phyloP scores from a whole-genome alignment of 345 rosid genomes.

The Gossypium thurberi region DNA sequence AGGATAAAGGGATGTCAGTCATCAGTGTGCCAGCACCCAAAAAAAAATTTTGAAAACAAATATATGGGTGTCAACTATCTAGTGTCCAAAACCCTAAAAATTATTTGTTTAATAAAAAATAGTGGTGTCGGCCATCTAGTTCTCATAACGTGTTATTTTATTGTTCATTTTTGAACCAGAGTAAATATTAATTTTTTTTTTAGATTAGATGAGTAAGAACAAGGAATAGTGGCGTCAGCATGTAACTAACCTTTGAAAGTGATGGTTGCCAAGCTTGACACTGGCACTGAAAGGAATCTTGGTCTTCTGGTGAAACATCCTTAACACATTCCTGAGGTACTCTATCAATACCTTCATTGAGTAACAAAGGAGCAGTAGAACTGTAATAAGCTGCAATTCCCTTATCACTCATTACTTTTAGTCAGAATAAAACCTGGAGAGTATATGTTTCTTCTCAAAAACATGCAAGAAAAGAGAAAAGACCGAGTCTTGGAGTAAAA shows the following conservation, averaged over 20 bases:
- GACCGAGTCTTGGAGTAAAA: neutral
- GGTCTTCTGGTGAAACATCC: conserved; percentile 5
- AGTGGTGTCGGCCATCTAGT: no score
- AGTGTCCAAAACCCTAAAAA: neutral
- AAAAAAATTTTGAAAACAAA: no score
- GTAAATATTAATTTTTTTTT: no score
- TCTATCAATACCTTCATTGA: neutral
- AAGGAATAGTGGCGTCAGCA: neutral
- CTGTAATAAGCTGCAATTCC: neutral
- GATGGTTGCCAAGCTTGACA: conserved; percentile 22
- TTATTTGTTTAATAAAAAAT: no score
- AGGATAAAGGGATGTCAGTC: no score
- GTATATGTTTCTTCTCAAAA: neutral
- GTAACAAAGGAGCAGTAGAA: conserved; percentile 24
- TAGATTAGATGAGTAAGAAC: neutral
- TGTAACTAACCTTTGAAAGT: conserved; percentile 25
- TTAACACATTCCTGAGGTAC: conserved; percentile 12
- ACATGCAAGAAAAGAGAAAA: neutral
- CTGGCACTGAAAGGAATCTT: conserved; percentile 11
- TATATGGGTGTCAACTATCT: no score
- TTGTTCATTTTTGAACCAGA: no score
- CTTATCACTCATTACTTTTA: conserved; percentile 13
- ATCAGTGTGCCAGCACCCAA: no score
- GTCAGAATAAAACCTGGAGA: neutral
- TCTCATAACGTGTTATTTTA: no score